Evolutionary conservation across 2,329 filamentous ascomycete species (phyloP), one percentile per base, ranked within the genome.

Genomic region (Claviceps pazoutovae): DNA sequence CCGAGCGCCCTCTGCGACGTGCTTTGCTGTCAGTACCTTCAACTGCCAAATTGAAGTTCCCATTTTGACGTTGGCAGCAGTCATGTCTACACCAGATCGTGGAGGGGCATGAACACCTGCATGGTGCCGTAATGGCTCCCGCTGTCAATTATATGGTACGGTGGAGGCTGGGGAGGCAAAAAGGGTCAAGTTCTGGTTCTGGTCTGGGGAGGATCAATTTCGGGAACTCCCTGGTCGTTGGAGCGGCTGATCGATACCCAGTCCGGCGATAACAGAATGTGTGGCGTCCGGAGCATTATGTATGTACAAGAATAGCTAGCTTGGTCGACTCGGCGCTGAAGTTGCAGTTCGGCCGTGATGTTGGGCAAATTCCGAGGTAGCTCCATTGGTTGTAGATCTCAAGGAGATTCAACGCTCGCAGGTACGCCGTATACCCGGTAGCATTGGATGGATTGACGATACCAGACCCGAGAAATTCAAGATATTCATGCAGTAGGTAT

Each of bases 41-140:
- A 9, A 11, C 9, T 17, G 41, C n/a, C 30, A 5, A 23, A 17
- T 13, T 14, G 4, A 34, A 26, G 26, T 17, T 8, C 30, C 36
- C 23, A 36, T 17, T 44, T 38, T 45, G 42, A 11, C 44, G 13
- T 14, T 17, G 21, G 14, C 19, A 2, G 41, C 48, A 43, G n/a
- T 26, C 39, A 5, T 19, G 23, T 9, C 2, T 11, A 46, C n/a
- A 16, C 30, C 16, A 49, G 34, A 36, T 26, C 7, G 6, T 48
- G n/a, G n/a, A 49, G 9, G 21, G 21, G 8, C 43, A 41, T 30
- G 30, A 30, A 6, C 39, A 51, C 38, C 14, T 45, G 48, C 47
- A 37, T 45, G 11, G 47, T 44, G 48, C 51, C 48, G 51, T 37
- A 49, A 44, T 38, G 19, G 48, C 48, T 53, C 38, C 48, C 41